Percentiles rank a stretch among this genome's conserved stretches.
Evolutionary conservation across 495 filamentous ascomycete species (phyloP).

Genomic region (Xylaria sp.): DNA sequence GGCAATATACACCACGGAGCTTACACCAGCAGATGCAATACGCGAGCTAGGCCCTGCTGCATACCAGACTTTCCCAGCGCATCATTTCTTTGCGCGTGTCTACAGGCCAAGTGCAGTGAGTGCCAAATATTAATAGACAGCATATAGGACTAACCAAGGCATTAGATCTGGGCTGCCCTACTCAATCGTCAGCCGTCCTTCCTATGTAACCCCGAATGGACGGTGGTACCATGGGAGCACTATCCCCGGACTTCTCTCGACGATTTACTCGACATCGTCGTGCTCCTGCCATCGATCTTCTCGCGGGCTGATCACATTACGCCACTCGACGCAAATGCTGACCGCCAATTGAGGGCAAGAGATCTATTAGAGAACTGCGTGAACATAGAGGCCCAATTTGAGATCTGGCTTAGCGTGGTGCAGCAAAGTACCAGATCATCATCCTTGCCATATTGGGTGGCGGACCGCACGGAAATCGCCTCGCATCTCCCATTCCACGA

Average conservation of each 20-base stretch:
- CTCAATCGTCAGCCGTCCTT: constrained; percentile 53
- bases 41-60: constrained; percentile 46
- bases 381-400: constrained; percentile 48
- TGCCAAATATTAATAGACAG: background rate
- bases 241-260: constrained; percentile 54
- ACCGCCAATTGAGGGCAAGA: constrained; percentile 47
- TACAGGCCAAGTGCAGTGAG: constrained; percentile 53
- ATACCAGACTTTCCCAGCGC: constrained; percentile 52
- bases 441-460: constrained; percentile 36
- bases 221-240: constrained; percentile 49
- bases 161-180: constrained; percentile 51
- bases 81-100: constrained; percentile 58
- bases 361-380: constrained; percentile 50
- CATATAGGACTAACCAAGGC: constrained; percentile 26
- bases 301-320: constrained; percentile 45
- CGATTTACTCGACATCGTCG: constrained; percentile 50
- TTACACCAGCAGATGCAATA: constrained; percentile 39
- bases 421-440: constrained; percentile 32
- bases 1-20: constrained; percentile 40
- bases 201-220: constrained; percentile 52
- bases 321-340: constrained; percentile 35
- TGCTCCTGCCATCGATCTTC: constrained; percentile 47
- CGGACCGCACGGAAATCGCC: constrained; percentile 19
- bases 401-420: constrained; percentile 46
- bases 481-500: constrained; percentile 46